A percentile compares a stretch with the other conserved stretches of the same genome.
phyloP scores from a whole-genome alignment of 2,329 filamentous ascomycete genomes.

The Xylariaceae sp. region DNA sequence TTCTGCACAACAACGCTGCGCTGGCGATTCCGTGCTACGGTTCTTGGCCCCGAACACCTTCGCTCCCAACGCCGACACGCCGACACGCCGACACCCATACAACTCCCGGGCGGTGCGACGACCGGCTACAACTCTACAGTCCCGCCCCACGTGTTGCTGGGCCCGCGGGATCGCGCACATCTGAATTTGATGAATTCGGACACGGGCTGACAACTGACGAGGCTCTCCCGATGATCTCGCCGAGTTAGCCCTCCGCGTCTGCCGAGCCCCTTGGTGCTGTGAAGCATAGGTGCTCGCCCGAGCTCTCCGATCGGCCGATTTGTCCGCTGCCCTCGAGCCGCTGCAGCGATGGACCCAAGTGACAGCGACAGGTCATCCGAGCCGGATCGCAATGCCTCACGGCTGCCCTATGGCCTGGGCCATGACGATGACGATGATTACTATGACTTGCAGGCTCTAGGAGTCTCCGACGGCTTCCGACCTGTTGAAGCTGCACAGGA shows the following conservation, averaged over 20 bases:
- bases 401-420: slow-evolving; percentile 33
- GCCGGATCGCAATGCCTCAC: slow-evolving; percentile 42
- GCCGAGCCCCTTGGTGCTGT: slow-evolving; percentile 30
- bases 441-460: slow-evolving; percentile 47
- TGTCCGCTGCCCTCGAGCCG: slow-evolving; percentile 13
- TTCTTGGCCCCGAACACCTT: background rate
- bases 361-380: slow-evolving; percentile 38
- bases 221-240: slow-evolving; percentile 28
- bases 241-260: slow-evolving; percentile 23
- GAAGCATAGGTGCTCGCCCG: slow-evolving; percentile 23
- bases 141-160: background rate
- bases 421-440: slow-evolving; percentile 41
- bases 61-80: background rate
- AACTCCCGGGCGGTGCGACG: background rate
- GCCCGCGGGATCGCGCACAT: background rate
- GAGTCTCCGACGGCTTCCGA: slow-evolving; percentile 42
- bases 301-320: slow-evolving; percentile 14
- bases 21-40: background rate
- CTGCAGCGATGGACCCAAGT: slow-evolving; percentile 38
- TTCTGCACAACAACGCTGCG: background rate
- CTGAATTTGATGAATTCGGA: slow-evolving; percentile 1
- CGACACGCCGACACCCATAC: background rate
- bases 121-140: background rate
- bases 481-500: slow-evolving; percentile 27
- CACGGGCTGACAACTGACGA: slow-evolving; percentile 2